Conservation (phyloP, 371 early-diverging fungal species). For the Mucor saturninus region DNA sequence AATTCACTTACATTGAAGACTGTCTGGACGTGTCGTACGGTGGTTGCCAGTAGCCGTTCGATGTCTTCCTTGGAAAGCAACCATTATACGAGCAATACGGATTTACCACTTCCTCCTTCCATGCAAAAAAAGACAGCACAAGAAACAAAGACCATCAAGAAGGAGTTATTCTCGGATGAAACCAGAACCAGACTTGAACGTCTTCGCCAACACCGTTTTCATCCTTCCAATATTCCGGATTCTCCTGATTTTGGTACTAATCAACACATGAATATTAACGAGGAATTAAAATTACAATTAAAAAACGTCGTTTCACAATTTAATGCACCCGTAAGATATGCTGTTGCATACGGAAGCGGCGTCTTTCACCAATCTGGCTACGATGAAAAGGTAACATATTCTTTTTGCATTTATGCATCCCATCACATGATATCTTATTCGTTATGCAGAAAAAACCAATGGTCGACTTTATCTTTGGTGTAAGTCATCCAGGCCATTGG, state of each 20-base stretch:
- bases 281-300: constrained; percentile 61
- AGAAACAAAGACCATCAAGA: constrained; percentile 13
- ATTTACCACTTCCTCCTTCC: constrained; percentile 25
- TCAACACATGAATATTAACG: constrained; percentile 67
- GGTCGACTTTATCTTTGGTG: constrained; percentile 96
- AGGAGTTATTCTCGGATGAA: constrained; percentile 40
- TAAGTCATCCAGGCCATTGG: constrained; percentile 96
- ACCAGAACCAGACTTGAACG: constrained; percentile 41
- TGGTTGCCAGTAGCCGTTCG: too few species aligned
- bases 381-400: constrained; percentile 60
- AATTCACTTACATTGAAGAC: too few species aligned
- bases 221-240: constrained; percentile 55
- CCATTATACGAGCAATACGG: constrained; percentile 2
- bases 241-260: constrained; percentile 74
- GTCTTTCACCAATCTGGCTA: constrained; percentile 89
- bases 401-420: too few species aligned
- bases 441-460: constrained; percentile 65
- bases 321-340: constrained; percentile 80
- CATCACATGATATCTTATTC: neutral
- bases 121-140: constrained; percentile 22
- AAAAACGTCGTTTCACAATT: constrained; percentile 63
- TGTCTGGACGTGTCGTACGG: too few species aligned
- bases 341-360: constrained; percentile 95
- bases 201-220: constrained; percentile 50
- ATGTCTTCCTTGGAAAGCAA: constrained; percentile 18